Conservation (phyloP, 768 basidiomycete species). For the Gymnopilus junonius region DNA sequence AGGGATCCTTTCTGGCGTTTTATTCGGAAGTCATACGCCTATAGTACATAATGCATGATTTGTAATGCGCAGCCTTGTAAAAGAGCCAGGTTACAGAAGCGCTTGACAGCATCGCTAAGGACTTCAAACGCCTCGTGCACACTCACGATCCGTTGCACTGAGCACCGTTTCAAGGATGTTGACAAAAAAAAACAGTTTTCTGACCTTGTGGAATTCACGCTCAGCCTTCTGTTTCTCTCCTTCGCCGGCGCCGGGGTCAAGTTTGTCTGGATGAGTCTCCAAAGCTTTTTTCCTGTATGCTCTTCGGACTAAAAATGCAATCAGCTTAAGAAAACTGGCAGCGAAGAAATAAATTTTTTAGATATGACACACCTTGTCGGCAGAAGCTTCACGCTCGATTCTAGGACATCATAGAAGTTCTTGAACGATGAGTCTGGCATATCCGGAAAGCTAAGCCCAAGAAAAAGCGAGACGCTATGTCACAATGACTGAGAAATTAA, state of each 20-base stretch:
- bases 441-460: background rate
- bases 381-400: slow-evolving; percentile 45
- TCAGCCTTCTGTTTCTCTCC: slow-evolving; percentile 57
- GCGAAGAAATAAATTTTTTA: too few relatives aligned
- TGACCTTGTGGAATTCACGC: slow-evolving; percentile 64
- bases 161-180: slow-evolving; percentile 13
- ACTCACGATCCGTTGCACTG: slow-evolving; percentile 11
- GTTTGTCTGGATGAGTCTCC: slow-evolving; percentile 77
- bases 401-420: slow-evolving; percentile 49
- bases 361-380: slow-evolving; percentile 49
- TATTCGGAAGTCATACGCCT: slow-evolving; percentile 55
- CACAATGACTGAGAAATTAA: background rate
- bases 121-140: slow-evolving; percentile 67
- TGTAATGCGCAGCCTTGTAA: background rate
- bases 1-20: slow-evolving; percentile 31
- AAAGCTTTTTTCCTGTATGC: slow-evolving; percentile 71
- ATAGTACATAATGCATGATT: background rate
- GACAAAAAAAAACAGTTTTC: slow-evolving; percentile 18
- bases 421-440: slow-evolving; percentile 16
- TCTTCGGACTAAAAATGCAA: slow-evolving; percentile 52
- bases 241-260: slow-evolving; percentile 55
- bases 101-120: slow-evolving; percentile 56
- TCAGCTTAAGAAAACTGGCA: background rate
- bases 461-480: background rate
- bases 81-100: slow-evolving; percentile 41